phyloP scores from a whole-genome alignment of 2,329 filamentous ascomycete genomes.

The Arthrinium phaeospermum region DNA sequence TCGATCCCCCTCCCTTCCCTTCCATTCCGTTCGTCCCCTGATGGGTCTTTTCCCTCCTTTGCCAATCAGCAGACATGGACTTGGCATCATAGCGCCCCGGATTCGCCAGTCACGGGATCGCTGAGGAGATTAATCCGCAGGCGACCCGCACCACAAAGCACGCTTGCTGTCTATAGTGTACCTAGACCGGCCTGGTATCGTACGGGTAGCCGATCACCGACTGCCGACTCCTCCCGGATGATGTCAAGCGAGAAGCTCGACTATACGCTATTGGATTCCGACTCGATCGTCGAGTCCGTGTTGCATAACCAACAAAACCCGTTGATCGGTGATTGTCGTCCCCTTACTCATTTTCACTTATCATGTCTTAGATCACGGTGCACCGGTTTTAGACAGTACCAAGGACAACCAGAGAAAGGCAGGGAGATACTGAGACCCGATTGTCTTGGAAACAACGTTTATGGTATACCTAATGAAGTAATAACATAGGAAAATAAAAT shows the following conservation, averaged over 20 bases:
- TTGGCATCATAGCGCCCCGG: constrained; percentile 10
- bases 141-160: neutral
- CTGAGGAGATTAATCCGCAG: neutral
- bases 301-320: neutral
- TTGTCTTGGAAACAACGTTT: neutral
- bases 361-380: neutral
- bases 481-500: neutral
- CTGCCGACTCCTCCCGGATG: neutral
- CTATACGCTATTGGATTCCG: constrained; percentile 12
- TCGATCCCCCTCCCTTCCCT: neutral
- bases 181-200: neutral
- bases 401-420: neutral
- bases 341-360: neutral
- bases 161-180: neutral
- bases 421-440: neutral
- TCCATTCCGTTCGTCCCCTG: neutral
- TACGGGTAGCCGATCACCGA: neutral
- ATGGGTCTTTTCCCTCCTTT: constrained; percentile 5
- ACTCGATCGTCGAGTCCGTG: constrained; percentile 1
- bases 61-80: neutral
- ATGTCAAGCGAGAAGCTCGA: constrained; percentile 9
- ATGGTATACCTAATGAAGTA: neutral
- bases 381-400: neutral
- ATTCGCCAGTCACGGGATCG: neutral
- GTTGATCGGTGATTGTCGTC: neutral